phyloP scores from a whole-genome alignment of 768 basidiomycete genomes.

The Leccinum truebloodii region DNA sequence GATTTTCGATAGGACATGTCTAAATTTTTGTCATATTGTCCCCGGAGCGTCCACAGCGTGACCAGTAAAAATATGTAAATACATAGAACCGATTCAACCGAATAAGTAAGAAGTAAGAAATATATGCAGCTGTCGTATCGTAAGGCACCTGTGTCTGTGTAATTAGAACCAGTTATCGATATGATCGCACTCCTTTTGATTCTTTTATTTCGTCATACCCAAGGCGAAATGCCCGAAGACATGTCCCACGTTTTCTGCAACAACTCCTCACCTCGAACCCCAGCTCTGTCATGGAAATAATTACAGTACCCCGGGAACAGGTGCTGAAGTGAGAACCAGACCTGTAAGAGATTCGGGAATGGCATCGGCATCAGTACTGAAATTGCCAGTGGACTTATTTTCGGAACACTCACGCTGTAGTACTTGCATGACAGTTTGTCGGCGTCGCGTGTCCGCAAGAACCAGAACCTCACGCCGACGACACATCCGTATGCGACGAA shows the following conservation, averaged over 20 bases:
- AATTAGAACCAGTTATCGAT: background rate
- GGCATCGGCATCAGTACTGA: background rate
- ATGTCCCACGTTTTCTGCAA: constrained; percentile 20
- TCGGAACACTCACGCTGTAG: constrained; percentile 35
- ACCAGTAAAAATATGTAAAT: background rate
- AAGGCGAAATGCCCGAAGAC: constrained; percentile 14
- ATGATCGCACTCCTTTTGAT: background rate
- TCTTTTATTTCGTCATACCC: background rate
- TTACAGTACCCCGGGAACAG: constrained; percentile 39
- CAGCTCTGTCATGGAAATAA: constrained; percentile 24
- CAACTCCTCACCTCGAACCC: constrained; percentile 17
- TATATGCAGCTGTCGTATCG: background rate
- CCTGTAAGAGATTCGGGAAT: constrained; percentile 11
- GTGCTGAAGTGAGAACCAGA: constrained; percentile 39
- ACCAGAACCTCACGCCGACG: constrained; percentile 37
- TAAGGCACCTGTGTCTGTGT: background rate
- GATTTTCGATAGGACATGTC: background rate
- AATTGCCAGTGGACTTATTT: background rate
- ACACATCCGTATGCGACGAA: constrained; percentile 35
- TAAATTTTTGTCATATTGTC: background rate
- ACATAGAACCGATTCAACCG: background rate
- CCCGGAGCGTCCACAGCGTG: background rate
- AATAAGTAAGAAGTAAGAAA: background rate
- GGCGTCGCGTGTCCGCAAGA: constrained; percentile 26
- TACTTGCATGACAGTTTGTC: constrained; percentile 39